Evolutionary conservation across 805 yeast species (phyloP), one percentile per base, ranked within the genome.

Genomic region (Metschnikowia orientalis): DNA sequence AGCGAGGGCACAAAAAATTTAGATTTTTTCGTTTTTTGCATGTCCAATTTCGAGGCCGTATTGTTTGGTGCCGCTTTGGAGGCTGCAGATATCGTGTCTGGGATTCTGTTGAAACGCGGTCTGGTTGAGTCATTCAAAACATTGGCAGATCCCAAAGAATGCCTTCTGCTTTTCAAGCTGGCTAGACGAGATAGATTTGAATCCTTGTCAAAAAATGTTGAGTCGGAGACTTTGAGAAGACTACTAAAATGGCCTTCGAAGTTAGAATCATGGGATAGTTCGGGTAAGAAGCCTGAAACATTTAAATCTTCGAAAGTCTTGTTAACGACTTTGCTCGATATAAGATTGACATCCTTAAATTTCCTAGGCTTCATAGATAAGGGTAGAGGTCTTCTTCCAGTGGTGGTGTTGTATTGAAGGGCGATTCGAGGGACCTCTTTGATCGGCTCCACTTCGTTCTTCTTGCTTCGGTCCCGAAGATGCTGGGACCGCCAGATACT

Each of bases 261-360:
- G 10, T 71, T 76, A 2, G 77, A 70, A 26, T 69, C 71, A 21
- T 59, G 61, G 1, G 74, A 63, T 17, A 70, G 30, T 39, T 73
- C 73, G 4, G 77, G 77, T 30, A 73, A 55, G 24, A 63, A 56
- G 35, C 61, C 56, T 14, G 66, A 63, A 1, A 61, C 61, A 18
- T 69, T 50, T 18, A 69, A 44, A 26, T 67, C 73, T 30, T 64
- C 67, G 38, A 53, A 48, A 13, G 62, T 62, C 17, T 73, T 66
- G 43, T 67, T 65, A 10, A 68, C 70, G 4, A 65, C 57, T 36
- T 60, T 56, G 31, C 68, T 58, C 3, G 71, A 60, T 37, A 61
- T 51, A 5, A 71, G 65, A 44, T 61, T 64, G 11, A 64, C 67
- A 24, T 64, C 69, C 35, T 54, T 63, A 46, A 66, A 59, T 34